Evolutionary conservation across 495 filamentous ascomycete species (phyloP), one percentile per base, ranked within the genome.

Genomic region (Daldinia bambusicola): DNA sequence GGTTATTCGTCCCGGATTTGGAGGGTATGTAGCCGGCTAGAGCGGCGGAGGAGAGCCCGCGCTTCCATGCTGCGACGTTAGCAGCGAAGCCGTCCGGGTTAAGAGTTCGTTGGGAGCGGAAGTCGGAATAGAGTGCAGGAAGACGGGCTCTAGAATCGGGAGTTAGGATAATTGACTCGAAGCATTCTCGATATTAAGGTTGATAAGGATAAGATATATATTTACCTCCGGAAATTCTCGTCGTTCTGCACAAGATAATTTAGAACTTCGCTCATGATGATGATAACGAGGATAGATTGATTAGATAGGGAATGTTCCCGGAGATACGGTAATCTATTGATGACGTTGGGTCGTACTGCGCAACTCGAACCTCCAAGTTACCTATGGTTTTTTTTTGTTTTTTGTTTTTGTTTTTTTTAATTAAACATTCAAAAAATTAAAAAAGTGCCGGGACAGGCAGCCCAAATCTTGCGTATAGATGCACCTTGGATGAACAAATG

Each of bases 81-180:
- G 94, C 92, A 32, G 84, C 80, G 81, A 94, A 99, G 68, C 94
- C 95, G 74, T 96, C 93, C 0, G 94, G 94, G 76, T 99, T 99
- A 36, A 91, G 90, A 60, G 87, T 88, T 66, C 86, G 87, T 68
- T 95, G 93, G 38, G 85, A 77, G 4, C 87, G 82, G 79, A 99
- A 98, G 78, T 98, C 96, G 63, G 94, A 97, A 81, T 97, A 99
- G 57, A 99, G 88, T 13, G 94, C 94, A 6, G 93, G 91, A 4
- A 98, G 89, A 43, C 95, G 93, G 67, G 90, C 88, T 80, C 91
- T 95, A 66, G 52, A 22, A 20, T 26, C 37, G 50, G 26, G 10
- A 7, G 16, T 45, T 40, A 67, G 40, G 51, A 48, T 36, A 50
- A 13, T 45, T 40, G 58, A 10, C 40, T 22, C 55, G 9, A 30